Percentiles rank a stretch among this genome's conserved stretches.
phyloP scores from a whole-genome alignment of 2,329 filamentous ascomycete species.

The Trichoderma afroharzianum region DNA sequence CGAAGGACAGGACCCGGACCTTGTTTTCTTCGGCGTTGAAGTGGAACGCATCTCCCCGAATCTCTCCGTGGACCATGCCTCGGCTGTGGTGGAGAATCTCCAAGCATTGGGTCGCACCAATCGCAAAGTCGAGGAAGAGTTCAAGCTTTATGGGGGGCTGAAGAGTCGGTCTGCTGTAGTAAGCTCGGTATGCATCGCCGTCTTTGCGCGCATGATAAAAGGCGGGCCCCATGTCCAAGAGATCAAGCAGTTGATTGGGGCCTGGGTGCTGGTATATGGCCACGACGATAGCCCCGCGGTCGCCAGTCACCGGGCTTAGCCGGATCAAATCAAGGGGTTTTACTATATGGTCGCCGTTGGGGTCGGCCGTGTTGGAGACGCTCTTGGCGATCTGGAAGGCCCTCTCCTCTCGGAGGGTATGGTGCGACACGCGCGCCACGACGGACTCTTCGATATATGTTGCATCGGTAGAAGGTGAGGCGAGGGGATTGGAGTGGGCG shows the following conservation, averaged over 20 bases:
- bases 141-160: slow-evolving; percentile 64
- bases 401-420: slow-evolving; percentile 78
- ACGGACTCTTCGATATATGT: slow-evolving; percentile 62
- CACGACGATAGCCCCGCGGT: slow-evolving; percentile 69
- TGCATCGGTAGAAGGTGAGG: slow-evolving; percentile 41
- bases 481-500: slow-evolving; percentile 34
- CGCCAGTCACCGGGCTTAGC: slow-evolving; percentile 63
- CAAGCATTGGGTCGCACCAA: slow-evolving; percentile 79
- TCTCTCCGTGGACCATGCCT: slow-evolving; percentile 83
- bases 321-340: slow-evolving; percentile 76
- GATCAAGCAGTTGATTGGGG: slow-evolving; percentile 63
- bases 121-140: slow-evolving; percentile 84
- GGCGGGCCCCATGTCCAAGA: slow-evolving; percentile 75
- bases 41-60: slow-evolving; percentile 87
- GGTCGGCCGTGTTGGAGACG: slow-evolving; percentile 67
- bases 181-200: slow-evolving; percentile 47
- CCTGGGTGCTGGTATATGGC: slow-evolving; percentile 80
- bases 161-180: slow-evolving; percentile 45
- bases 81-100: slow-evolving; percentile 89
- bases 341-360: slow-evolving; percentile 70
- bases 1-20: slow-evolving; percentile 80
- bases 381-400: slow-evolving; percentile 79
- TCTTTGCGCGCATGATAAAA: slow-evolving; percentile 58
- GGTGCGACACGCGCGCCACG: slow-evolving; percentile 77
- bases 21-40: slow-evolving; percentile 67